phyloP scores from a whole-genome alignment of 164 flowering plant species.

The Vitis vinifera region ASM3070453v1 NC_081823.1:2114501-2115000 shows the following conservation, averaged over 20 bases:
- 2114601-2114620: conserved; percentile 83
- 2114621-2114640: conserved; percentile 72
- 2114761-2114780: conserved; percentile 81
- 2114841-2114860: not conserved
- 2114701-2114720: conserved; percentile 88
- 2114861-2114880: conserved; percentile 64
- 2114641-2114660: conserved; percentile 92
- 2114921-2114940: conserved; percentile 95
- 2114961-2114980: conserved; percentile 97
- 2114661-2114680: conserved; percentile 90
- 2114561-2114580: conserved; percentile 87
- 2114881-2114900: conserved; percentile 63
- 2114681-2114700: conserved; percentile 89
- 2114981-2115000: conserved; percentile 98
- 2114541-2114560: conserved; percentile 93
- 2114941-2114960: conserved; percentile 94
- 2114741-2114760: conserved; percentile 92
- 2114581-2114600: conserved; percentile 79
- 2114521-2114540: conserved; percentile 88
- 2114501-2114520: conserved; percentile 70
- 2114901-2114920: conserved; percentile 91
- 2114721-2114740: conserved; percentile 58
- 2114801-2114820: conserved; percentile 3
- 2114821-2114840: not conserved
- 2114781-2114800: conserved; percentile 51